Evolutionary conservation across 139 green algal genomes (phyloP).

Genomic region (Chlamydomonas incerta): DNA sequence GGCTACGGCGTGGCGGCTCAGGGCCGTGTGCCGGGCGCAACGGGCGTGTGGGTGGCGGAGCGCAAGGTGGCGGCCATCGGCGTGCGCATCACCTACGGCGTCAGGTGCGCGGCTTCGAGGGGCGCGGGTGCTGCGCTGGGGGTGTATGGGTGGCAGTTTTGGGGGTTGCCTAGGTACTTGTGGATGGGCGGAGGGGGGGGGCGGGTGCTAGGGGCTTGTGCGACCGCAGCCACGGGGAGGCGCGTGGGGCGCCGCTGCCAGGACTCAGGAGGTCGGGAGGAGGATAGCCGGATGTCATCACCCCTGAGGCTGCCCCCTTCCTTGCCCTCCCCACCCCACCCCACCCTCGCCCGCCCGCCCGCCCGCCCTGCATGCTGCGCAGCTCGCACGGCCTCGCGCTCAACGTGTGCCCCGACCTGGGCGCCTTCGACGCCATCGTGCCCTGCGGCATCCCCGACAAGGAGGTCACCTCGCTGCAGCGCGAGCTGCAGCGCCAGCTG

Average conservation of each 20-base stretch:
- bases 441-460: slow-evolving; percentile 79
- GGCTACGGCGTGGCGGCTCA: slow-evolving; percentile 55
- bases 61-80: slow-evolving; percentile 94
- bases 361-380: neutral
- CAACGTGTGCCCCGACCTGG: slow-evolving; percentile 86
- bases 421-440: slow-evolving; percentile 82
- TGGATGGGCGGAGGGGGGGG: too few relatives aligned
- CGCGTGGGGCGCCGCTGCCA: too few relatives aligned
- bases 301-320: too few relatives aligned
- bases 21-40: slow-evolving; percentile 60
- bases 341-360: too few relatives aligned
- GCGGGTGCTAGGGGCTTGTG: too few relatives aligned
- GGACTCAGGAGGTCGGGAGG: too few relatives aligned
- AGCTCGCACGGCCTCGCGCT: slow-evolving; percentile 90
- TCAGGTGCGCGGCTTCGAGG: slow-evolving; percentile 72
- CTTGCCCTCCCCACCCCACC: too few relatives aligned
- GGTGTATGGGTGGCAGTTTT: too few relatives aligned
- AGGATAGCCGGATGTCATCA: too few relatives aligned
- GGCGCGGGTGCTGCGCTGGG: neutral
- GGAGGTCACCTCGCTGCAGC: slow-evolving; percentile 52
- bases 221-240: too few relatives aligned
- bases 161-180: too few relatives aligned
- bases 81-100: slow-evolving; percentile 87
- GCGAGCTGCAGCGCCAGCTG: slow-evolving; percentile 27
- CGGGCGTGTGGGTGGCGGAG: slow-evolving; percentile 91